Evolutionary conservation across 768 basidiomycete species (phyloP), one percentile per base, ranked within the genome.

Genomic region (Daedaleopsis nitida): DNA sequence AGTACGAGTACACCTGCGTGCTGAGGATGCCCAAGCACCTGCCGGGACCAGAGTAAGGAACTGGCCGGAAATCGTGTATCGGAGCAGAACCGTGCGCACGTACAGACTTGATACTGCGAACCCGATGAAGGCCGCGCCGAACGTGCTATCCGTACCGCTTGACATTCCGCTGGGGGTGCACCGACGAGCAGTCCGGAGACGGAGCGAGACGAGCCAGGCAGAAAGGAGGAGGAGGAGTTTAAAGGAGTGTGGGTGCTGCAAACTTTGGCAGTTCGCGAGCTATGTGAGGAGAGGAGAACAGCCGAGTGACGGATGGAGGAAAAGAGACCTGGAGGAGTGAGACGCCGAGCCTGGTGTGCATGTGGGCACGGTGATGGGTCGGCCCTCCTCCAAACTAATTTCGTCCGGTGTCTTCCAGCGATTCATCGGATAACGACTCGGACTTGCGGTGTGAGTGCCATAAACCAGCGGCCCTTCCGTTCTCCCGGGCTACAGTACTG

Each of bases 51-150:
- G 17, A 35, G 3, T 17, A n/a, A 39, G 37, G 34, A 10, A 27
- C 10, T 8, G 19, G 7, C n/a, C 19, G 13, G 9, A 12, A 13
- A n/a, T 9, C 48, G 19, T 24, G 6, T 32, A 14, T 4, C 35
- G 23, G 14, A 19, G 24, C 17, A 38, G 24, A 14, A 13, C 13
- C 39, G 17, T 42, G 23, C 2, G 8, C 47, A 63, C 17, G 14
- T 50, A 69, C 78, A 70, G 51, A 43, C 71, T 66, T n/a, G 87
- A 81, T 43, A 78, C 71, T 1, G 81, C 78, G 62, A 86, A 86
- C 35, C 87, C 87, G 49, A 86, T 68, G 63, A 87, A 80, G 47
- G 82, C 72, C 17, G 86, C 86, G 38, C 87, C 87, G 16, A 88
- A 78, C 1, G 87, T 87, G 65, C 76, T 79, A 68, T 77, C 70